These are phyloP conservation scores for Leccinum subrobustum DNA, from an alignment of 1,284 basidiomycete species.

Conservation along the genomic window DNA sequence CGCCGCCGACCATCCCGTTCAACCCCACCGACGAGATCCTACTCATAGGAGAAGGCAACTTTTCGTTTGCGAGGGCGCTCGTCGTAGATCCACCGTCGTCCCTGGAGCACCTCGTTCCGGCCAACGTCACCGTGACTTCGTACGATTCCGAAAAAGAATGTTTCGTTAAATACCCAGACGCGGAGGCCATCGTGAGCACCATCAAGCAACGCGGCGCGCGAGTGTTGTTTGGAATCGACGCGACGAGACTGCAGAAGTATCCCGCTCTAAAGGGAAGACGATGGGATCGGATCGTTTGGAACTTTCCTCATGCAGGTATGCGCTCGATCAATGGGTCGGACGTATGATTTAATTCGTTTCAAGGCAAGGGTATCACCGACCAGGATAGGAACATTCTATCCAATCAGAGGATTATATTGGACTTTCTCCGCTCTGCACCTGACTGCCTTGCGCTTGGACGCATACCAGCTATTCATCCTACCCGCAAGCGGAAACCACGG, in stretches of 20 bases:
- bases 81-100: conserved; percentile 50
- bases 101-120: conserved; percentile 57
- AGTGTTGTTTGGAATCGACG: conserved; percentile 86
- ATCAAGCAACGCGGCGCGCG: conserved; percentile 64
- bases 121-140: conserved; percentile 82
- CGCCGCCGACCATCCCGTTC: conserved; percentile 67
- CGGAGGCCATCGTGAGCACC: conserved; percentile 55
- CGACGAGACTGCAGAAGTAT: conserved; percentile 68
- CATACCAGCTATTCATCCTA: conserved; percentile 41
- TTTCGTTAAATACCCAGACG: conserved; percentile 84
- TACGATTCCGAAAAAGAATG: conserved; percentile 83
- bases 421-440: conserved; percentile 78
- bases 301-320: conserved; percentile 93
- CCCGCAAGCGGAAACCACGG: conserved; percentile 45
- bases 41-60: conserved; percentile 94
- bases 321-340: background rate
- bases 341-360: conserved; percentile 7
- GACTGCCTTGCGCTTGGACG: conserved; percentile 62
- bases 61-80: conserved; percentile 86
- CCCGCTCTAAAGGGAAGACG: conserved; percentile 52
- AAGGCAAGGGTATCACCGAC: conserved; percentile 91
- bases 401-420: conserved; percentile 88
- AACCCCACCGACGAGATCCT: conserved; percentile 74
- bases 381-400: conserved; percentile 92
- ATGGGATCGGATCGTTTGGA: conserved; percentile 89